Evolutionary conservation across 2,329 filamentous ascomycete species (phyloP).

Genomic region (Camptophora hylomeconis): DNA sequence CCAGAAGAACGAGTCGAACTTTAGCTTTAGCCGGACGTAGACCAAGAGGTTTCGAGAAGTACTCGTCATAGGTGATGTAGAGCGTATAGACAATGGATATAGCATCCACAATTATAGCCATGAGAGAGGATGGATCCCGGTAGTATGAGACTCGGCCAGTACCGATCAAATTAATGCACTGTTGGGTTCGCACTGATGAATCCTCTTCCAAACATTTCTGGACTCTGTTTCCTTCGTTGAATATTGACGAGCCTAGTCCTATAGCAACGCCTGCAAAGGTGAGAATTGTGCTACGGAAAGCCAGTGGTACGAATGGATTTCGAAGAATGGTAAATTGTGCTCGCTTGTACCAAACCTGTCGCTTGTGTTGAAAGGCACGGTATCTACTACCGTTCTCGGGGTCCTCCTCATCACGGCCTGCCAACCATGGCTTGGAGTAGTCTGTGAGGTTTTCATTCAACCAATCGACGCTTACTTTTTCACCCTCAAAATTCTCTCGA

Average conservation of each 20-base stretch:
- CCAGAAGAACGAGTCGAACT: slow-evolving; percentile 75
- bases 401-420: slow-evolving; percentile 31
- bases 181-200: slow-evolving; percentile 2
- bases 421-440: slow-evolving; percentile 40
- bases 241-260: slow-evolving; percentile 64
- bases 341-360: slow-evolving; percentile 43
- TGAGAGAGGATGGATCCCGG: slow-evolving; percentile 65
- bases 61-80: slow-evolving; percentile 95
- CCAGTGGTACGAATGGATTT: slow-evolving; percentile 72
- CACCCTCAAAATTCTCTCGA: slow-evolving; percentile 23
- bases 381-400: slow-evolving; percentile 36
- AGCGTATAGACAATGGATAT: slow-evolving; percentile 80
- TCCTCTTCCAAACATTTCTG: slow-evolving; percentile 15
- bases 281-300: slow-evolving; percentile 71
- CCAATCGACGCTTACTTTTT: slow-evolving; percentile 33
- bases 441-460: slow-evolving; percentile 31
- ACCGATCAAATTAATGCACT: slow-evolving; percentile 9
- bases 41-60: slow-evolving; percentile 83
- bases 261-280: slow-evolving; percentile 72
- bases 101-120: slow-evolving; percentile 80
- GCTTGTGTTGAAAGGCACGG: slow-evolving; percentile 37
- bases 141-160: slow-evolving; percentile 18
- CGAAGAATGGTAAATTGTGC: slow-evolving; percentile 58
- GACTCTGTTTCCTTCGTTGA: slow-evolving; percentile 39
- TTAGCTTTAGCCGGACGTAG: slow-evolving; percentile 74